Base-by-base conservation (phyloP, 495 filamentous ascomycete genomes). In the Collariella sp. region DNA sequence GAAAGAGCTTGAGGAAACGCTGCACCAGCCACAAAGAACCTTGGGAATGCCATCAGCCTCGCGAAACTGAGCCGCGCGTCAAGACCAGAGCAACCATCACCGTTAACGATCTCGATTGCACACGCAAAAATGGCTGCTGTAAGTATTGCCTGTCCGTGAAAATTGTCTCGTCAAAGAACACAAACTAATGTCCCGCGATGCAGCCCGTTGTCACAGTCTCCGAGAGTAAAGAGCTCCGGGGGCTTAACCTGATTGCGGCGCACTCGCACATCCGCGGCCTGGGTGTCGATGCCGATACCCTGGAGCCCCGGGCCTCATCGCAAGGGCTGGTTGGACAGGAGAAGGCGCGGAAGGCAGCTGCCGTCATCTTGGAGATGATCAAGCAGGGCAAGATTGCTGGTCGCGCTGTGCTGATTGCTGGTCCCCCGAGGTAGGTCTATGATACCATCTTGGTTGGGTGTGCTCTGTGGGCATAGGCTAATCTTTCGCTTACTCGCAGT, bases 371-470 rank as follows among this genome's bases (percentile, higher is more conserved):
- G 56, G 88, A 96, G 70, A 97, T 99, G 91, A 94, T 95, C 55
- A 95, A 93, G 72, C 88, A 94, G 62, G 91, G 91, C 59, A 97
- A 95, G 72, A 97, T 99, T 73, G 94, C 94, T 45, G 93, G 93
- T 41, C 82, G 91, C 59, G 93, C 93, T 16, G 87, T 97, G 18
- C 75, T 99, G 58, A 96, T 99, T 59, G 91, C 93, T 49, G 93
- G 93, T 1, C 93, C 94, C 50, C 94, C 93, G 15, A 96, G 76
- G 77, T 78, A 65, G 24, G 69, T 56, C 20, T 7, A 36, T 0
- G 15, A 20, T 5, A 26, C 22, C 9, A 13, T 11, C 16, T n/a
- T n/a, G n/a, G n/a, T n/a, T n/a, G n/a, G n/a, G n/a, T n/a, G n/a
- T n/a, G n/a, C n/a, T n/a, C n/a, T n/a, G n/a, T n/a, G n/a, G n/a